These are phyloP conservation scores for Aquilaria malaccensis DNA, from an alignment of 345 rosid genomes.

Conservation along the genomic window DNA sequence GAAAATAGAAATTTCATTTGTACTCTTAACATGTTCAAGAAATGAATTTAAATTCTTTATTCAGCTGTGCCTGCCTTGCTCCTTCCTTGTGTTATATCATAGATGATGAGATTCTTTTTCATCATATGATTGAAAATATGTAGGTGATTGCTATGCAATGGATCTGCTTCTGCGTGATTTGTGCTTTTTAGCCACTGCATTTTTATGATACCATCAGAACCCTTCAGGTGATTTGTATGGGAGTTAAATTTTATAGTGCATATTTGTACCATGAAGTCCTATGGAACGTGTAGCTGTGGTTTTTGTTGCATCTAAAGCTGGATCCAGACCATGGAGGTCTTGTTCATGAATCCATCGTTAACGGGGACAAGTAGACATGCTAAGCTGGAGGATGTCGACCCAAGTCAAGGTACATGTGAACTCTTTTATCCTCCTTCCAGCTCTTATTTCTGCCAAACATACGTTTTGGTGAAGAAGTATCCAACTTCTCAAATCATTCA, in stretches of 20 bases:
- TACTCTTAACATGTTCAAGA: background rate
- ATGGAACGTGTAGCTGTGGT: slow-evolving; percentile 13
- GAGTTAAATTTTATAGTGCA: background rate
- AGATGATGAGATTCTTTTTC: too few relatives aligned
- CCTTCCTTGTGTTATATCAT: too few relatives aligned
- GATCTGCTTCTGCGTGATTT: too few relatives aligned
- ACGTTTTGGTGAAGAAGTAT: background rate
- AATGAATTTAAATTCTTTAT: slow-evolving; percentile 3
- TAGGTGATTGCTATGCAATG: too few relatives aligned
- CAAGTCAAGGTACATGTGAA: slow-evolving; percentile 8
- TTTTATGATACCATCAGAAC: too few relatives aligned
- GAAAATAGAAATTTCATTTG: slow-evolving; percentile 13
- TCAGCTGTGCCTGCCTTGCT: background rate
- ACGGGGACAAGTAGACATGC: slow-evolving; percentile 13
- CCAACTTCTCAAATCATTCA: slow-evolving; percentile 1
- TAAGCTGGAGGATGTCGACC: slow-evolving; percentile 12
- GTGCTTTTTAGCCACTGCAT: too few relatives aligned
- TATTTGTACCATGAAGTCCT: background rate
- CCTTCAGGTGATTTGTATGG: too few relatives aligned
- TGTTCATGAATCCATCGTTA: slow-evolving; percentile 15
- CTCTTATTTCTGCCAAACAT: background rate
- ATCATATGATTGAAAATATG: too few relatives aligned
- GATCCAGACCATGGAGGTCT: slow-evolving; percentile 5
- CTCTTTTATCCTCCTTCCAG: slow-evolving; percentile 9
- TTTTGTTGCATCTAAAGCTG: slow-evolving; percentile 10